Evolutionary conservation across 2,329 filamentous ascomycete species (phyloP).

Genomic region (Trichoderma polysporum): DNA sequence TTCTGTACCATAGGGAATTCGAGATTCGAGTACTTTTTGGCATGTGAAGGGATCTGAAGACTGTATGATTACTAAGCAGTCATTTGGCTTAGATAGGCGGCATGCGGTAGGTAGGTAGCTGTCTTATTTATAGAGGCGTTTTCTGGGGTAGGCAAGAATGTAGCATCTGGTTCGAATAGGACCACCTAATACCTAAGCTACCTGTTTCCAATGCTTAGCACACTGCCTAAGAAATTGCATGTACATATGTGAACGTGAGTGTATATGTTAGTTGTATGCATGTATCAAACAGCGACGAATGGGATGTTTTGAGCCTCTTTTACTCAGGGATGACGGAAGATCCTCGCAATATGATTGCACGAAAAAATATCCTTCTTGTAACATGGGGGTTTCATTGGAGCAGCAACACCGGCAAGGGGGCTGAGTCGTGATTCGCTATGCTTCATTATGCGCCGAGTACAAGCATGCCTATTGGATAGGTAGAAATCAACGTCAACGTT

Average conservation of each 20-base stretch:
- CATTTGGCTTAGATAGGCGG: not conserved
- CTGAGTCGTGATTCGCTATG: not conserved
- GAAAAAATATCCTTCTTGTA: not conserved
- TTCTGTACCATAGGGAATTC: not conserved
- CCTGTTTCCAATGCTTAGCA: not conserved
- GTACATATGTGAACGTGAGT: not conserved
- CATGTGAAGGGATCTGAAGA: not conserved
- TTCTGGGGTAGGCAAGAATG: not conserved
- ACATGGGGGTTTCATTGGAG: constrained; percentile 7
- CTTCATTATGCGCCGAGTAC: not conserved
- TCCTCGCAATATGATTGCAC: constrained; percentile 5
- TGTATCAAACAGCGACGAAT: not conserved
- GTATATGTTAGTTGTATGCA: not conserved
- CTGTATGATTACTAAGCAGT: constrained; percentile 10
- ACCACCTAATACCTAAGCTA: not conserved
- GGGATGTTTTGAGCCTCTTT: not conserved
- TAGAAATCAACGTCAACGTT: not conserved
- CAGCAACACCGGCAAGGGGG: not conserved
- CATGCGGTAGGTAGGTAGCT: not conserved
- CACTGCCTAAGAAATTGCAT: too few relatives aligned
- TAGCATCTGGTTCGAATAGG: not conserved
- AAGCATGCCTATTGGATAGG: not conserved
- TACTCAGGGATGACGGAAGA: not conserved
- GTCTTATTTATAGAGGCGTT: not conserved
- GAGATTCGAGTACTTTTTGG: not conserved